phyloP scores from a whole-genome alignment of 768 basidiomycete species.

The Collybia sp. region DNA sequence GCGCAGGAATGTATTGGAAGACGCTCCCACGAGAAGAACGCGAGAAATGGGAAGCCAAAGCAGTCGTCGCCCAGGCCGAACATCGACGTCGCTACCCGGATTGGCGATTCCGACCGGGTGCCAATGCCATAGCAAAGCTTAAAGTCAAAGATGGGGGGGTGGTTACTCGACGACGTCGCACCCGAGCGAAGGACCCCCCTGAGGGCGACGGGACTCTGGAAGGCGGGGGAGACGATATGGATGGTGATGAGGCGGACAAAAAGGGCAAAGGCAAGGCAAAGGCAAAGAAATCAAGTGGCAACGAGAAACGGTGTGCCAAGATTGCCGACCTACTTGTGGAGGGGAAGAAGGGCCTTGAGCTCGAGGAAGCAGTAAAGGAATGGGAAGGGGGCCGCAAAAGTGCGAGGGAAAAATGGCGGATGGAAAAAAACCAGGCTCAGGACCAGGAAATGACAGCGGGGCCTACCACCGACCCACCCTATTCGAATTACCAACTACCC shows the following conservation, averaged over 20 bases:
- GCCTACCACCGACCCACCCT: neutral
- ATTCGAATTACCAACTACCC: neutral
- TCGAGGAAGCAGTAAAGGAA: slow-evolving; percentile 53
- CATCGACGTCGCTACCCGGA: slow-evolving; percentile 74
- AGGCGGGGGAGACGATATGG: slow-evolving; percentile 20
- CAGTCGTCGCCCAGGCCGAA: slow-evolving; percentile 64
- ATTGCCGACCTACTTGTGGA: slow-evolving; percentile 63
- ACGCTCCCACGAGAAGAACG: slow-evolving; percentile 62
- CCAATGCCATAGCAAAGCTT: slow-evolving; percentile 35
- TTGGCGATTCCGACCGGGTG: slow-evolving; percentile 74
- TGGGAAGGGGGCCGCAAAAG: slow-evolving; percentile 14
- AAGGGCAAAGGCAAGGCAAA: slow-evolving; percentile 15
- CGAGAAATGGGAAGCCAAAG: slow-evolving; percentile 75
- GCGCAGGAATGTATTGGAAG: slow-evolving; percentile 69
- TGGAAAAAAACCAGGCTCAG: neutral
- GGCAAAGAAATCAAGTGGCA: slow-evolving; percentile 29
- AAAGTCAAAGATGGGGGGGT: slow-evolving; percentile 29
- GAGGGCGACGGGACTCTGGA: slow-evolving; percentile 11
- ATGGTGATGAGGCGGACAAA: slow-evolving; percentile 20
- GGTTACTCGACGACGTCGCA: slow-evolving; percentile 11
- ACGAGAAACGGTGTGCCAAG: slow-evolving; percentile 46
- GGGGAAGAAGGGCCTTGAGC: slow-evolving; percentile 55
- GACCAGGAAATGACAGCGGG: slow-evolving; percentile 11
- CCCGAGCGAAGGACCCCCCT: slow-evolving; percentile 15
- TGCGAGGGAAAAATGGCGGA: neutral